Conservation (phyloP, 148 eudicot genomes). For the Persicaria tinctoria region DNA sequence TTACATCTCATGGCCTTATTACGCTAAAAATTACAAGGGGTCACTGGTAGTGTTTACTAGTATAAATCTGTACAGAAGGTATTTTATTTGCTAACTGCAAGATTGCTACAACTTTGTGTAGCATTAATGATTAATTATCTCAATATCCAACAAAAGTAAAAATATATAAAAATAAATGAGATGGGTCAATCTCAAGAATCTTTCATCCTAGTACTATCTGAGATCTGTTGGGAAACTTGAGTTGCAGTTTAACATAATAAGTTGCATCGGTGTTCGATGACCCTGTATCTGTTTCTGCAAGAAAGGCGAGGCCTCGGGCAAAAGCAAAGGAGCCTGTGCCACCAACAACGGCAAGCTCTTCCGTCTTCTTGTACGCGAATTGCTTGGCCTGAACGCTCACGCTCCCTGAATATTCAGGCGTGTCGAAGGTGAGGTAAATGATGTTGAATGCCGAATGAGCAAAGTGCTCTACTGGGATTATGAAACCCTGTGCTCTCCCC, state of each 20-base stretch:
- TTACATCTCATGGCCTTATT: too few species aligned
- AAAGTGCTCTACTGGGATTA: constrained; percentile 55
- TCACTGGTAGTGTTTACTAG: too few species aligned
- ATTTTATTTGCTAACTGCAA: background rate
- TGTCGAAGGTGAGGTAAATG: constrained; percentile 57
- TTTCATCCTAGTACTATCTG: constrained; percentile 28
- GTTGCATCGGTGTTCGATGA: constrained; percentile 17
- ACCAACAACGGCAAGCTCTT: constrained; percentile 61
- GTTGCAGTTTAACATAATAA: constrained; percentile 45
- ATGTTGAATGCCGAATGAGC: constrained; percentile 61
- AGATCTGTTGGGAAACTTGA: constrained; percentile 40
- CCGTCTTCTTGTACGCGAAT: constrained; percentile 24
- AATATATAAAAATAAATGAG: constrained; percentile 7
- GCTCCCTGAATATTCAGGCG: constrained; percentile 47
- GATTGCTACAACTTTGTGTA: background rate
- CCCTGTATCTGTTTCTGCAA: constrained; percentile 26
- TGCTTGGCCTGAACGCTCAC: constrained; percentile 51
- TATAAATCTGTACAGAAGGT: background rate
- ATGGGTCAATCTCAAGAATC: background rate
- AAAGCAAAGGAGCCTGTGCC: constrained; percentile 86
- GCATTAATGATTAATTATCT: background rate
- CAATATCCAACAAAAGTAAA: background rate
- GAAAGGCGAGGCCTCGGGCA: constrained; percentile 62
- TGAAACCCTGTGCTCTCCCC: constrained; percentile 76
- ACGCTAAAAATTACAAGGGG: too few species aligned